Base-by-base conservation (phyloP, 2,329 filamentous ascomycete genomes). In the Epichloe coenophiala region DNA sequence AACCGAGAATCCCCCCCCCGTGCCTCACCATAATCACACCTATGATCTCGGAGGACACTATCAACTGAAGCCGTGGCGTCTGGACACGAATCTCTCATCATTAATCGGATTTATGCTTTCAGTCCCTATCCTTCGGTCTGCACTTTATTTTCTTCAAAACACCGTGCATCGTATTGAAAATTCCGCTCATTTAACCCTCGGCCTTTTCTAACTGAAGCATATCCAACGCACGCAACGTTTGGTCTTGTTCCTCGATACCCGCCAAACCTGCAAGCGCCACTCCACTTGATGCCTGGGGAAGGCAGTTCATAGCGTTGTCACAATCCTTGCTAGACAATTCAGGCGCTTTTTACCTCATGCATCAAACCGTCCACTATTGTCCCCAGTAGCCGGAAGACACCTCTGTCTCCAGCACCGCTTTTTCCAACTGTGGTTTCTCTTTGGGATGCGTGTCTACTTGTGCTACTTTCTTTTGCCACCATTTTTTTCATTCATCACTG, bases 401-500 rank as follows among this genome's bases (percentile, higher is more conserved):
- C 19, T 44, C 35, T 44, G 19, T 13, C 33, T 44, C 33, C n/a
- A 45, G 35, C 42, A 36, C 21, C 15, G 19, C 1, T 5, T 44
- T 7, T 11, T 31, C 13, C 33, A 17, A 27, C 19, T 11, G 47
- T 19, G 19, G 33, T 39, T n/a, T 36, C 9, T 37, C 17, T 40
- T 45, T 19, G n/a, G 2, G 7, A 27, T 31, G 33, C 17, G 38
- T 17, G 15, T 38, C 49, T 37, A 15, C 37, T 42, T 41, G 19
- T 37, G 21, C 47, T 44, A n/a, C 21, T 36, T 37, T 19, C 15
- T 41, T 40, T 39, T 5, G 21, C 21, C 36, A 35, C 55, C 56
- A 48, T 49, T 54, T 45, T 45, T 54, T 58, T 60, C 53, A 57
- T 64, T 59, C 58, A 63, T 58, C 58, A 59, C 57, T 50, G 48